A percentile compares a stretch with the other conserved stretches of the same genome.
Evolutionary conservation across 1,284 basidiomycete genomes (phyloP).

Genomic region (Flammula alnicola): DNA sequence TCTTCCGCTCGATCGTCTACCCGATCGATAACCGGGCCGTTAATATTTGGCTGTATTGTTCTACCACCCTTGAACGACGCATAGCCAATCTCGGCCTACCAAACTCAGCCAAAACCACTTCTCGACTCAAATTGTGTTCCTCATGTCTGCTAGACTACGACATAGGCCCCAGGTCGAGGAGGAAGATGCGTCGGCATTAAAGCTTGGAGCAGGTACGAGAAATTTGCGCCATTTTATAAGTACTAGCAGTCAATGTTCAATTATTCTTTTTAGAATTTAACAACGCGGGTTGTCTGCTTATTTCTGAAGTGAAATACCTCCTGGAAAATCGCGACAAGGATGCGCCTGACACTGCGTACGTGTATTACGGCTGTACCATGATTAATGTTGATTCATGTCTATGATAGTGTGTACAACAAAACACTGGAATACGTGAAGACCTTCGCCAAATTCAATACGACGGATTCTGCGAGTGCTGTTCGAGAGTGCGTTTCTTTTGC

Average conservation of each 20-base stretch:
- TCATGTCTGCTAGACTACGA: constrained; percentile 48
- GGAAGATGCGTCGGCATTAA: constrained; percentile 72
- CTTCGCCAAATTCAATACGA: constrained; percentile 88
- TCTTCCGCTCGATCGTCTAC: neutral
- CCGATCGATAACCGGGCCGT: neutral
- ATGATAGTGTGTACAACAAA: constrained; percentile 92
- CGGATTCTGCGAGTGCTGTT: constrained; percentile 85
- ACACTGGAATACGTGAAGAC: constrained; percentile 91
- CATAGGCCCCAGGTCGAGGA: constrained; percentile 60
- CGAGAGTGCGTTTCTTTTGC: constrained; percentile 69
- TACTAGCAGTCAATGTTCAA: neutral
- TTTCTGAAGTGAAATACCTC: constrained; percentile 90
- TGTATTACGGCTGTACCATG: neutral
- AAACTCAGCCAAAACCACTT: neutral
- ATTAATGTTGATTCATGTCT: too few species aligned
- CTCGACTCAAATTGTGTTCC: constrained; percentile 5
- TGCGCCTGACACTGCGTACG: constrained; percentile 82
- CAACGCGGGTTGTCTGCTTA: constrained; percentile 87
- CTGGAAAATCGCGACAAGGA: constrained; percentile 86
- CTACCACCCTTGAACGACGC: constrained; percentile 1
- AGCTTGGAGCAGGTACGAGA: constrained; percentile 61
- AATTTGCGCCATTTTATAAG: neutral
- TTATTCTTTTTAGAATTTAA: constrained; percentile 71
- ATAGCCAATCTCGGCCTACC: neutral
- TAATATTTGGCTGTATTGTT: constrained; percentile 11